phyloP scores from a whole-genome alignment of 2,329 filamentous ascomycete species.

The Stemphylium beticola region DNA sequence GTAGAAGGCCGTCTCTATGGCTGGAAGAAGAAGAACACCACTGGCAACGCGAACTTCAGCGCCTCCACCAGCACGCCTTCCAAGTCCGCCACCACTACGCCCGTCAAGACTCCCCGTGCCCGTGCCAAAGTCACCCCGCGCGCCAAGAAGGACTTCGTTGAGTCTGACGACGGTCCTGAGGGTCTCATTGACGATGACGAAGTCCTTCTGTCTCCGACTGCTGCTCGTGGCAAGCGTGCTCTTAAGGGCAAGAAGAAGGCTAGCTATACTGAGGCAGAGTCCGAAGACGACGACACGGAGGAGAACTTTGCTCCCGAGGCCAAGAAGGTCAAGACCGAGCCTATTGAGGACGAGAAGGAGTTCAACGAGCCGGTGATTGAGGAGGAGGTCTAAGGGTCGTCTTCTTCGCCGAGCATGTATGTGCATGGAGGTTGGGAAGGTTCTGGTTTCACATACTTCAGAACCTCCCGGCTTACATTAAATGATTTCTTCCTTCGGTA shows the following conservation, averaged over 20 bases:
- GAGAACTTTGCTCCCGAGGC: not conserved
- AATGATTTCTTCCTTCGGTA: too few relatives aligned
- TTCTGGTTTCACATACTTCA: too few relatives aligned
- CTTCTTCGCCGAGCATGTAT: too few relatives aligned
- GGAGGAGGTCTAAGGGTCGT: not conserved
- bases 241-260: not conserved
- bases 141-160: not conserved
- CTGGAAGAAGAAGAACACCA: conserved; percentile 27
- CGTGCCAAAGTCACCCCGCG: not conserved
- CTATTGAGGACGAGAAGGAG: not conserved
- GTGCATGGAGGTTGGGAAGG: too few relatives aligned
- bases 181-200: not conserved
- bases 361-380: not conserved
- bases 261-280: not conserved
- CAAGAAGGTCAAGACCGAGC: not conserved
- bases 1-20: conserved; percentile 28
- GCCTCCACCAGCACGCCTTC: not conserved
- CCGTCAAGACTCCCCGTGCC: not conserved
- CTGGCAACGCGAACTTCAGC: not conserved
- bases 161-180: not conserved
- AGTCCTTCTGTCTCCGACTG: not conserved
- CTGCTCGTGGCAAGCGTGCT: not conserved
- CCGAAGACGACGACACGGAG: not conserved
- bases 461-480: too few relatives aligned
- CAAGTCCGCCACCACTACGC: not conserved